A percentile compares a stretch with the other conserved stretches of the same genome.
Evolutionary conservation across 108 stramenopile species (phyloP).

Genomic region (Cylindrotheca fusiformis): DNA sequence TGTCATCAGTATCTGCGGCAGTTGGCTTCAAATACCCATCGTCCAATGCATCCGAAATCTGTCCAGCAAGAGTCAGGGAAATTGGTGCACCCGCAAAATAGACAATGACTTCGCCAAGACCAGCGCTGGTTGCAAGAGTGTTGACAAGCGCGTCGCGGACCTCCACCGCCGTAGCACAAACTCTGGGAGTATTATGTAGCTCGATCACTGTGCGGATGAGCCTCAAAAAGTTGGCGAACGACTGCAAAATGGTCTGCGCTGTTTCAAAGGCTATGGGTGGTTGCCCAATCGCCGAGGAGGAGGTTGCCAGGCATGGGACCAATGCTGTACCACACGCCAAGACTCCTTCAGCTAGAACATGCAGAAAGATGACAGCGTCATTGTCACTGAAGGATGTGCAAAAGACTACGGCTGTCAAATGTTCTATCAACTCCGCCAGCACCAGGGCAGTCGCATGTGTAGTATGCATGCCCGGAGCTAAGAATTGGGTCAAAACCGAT

Average conservation of each 20-base stretch:
- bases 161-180: slow-evolving; percentile 10
- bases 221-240: slow-evolving; percentile 15
- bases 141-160: slow-evolving; percentile 22
- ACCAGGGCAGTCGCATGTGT: slow-evolving; percentile 18
- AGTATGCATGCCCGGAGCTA: background rate
- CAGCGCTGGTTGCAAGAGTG: slow-evolving; percentile 26
- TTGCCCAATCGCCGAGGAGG: slow-evolving; percentile 10
- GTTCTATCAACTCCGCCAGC: slow-evolving; percentile 17
- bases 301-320: slow-evolving; percentile 1
- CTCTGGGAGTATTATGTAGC: slow-evolving; percentile 8
- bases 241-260: slow-evolving; percentile 21
- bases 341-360: slow-evolving; percentile 10
- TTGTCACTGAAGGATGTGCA: slow-evolving; percentile 3
- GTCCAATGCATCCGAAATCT: slow-evolving; percentile 15
- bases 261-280: slow-evolving; percentile 13
- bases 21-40: slow-evolving; percentile 15
- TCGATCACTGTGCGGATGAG: slow-evolving; percentile 16
- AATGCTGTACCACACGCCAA: slow-evolving; percentile 14
- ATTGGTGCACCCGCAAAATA: slow-evolving; percentile 34
- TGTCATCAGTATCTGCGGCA: slow-evolving; percentile 8
- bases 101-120: slow-evolving; percentile 25
- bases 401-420: slow-evolving; percentile 23
- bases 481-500: slow-evolving; percentile 2
- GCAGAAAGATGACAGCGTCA: slow-evolving; percentile 10
- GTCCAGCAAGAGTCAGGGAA: slow-evolving; percentile 14